A percentile compares a stretch with the other conserved stretches of the same genome.
Conservation (phyloP, 2,329 filamentous ascomycete species). For the Aspergillus pseudoterreus region DNA sequence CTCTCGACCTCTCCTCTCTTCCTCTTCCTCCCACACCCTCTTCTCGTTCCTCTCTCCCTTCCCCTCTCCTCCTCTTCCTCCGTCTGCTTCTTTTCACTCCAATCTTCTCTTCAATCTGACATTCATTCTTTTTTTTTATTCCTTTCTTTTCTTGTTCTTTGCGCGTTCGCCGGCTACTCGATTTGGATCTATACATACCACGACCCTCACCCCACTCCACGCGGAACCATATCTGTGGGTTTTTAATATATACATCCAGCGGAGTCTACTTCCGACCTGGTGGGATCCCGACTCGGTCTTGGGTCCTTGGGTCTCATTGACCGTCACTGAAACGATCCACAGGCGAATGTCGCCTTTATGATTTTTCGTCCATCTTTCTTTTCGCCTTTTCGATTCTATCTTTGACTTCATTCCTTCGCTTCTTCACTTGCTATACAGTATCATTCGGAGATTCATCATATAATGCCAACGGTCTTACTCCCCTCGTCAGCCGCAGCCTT, state of each 20-base stretch:
- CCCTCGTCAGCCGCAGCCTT: slow-evolving; percentile 96
- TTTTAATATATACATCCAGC: slow-evolving; percentile 8
- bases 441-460: slow-evolving; percentile 42
- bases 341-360: slow-evolving; percentile 40
- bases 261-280: slow-evolving; percentile 2
- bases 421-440: slow-evolving; percentile 23
- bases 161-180: slow-evolving; percentile 35
- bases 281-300: slow-evolving; percentile 1
- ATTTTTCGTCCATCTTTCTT: slow-evolving; percentile 44
- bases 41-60: slow-evolving; percentile 9
- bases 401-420: slow-evolving; percentile 43
- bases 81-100: slow-evolving; percentile 10
- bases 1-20: slow-evolving; percentile 15
- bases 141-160: slow-evolving; percentile 18
- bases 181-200: slow-evolving; percentile 18
- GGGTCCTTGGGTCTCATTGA: neutral
- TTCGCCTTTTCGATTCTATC: slow-evolving; percentile 27
- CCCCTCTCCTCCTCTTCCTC: slow-evolving; percentile 13
- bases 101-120: slow-evolving; percentile 9
- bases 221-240: slow-evolving; percentile 5
- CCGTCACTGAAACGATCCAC: slow-evolving; percentile 20
- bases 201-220: slow-evolving; percentile 8
- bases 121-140: slow-evolving; percentile 21
- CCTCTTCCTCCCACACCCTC: slow-evolving; percentile 13
- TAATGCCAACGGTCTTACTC: slow-evolving; percentile 88